Evolutionary conservation across 2,329 filamentous ascomycete genomes (phyloP).

Genomic region (Paecilomyces sp.): DNA sequence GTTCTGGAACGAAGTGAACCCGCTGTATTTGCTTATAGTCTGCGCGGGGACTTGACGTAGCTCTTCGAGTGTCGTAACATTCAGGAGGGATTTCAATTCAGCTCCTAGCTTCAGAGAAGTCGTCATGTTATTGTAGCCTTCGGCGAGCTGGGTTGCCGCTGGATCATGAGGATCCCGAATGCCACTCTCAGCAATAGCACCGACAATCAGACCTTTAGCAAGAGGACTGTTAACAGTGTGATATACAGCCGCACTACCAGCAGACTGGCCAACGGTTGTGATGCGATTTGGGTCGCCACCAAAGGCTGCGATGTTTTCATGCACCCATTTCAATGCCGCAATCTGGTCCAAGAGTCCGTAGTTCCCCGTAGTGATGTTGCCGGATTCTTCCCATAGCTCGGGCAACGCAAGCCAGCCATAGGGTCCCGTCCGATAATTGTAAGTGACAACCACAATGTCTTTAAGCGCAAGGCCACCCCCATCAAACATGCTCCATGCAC

Average conservation of each 20-base stretch:
- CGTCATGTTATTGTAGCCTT: constrained; percentile 16
- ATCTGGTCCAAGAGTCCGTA: constrained; percentile 19
- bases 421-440: constrained; percentile 20
- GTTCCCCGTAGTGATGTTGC: constrained; percentile 20
- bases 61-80: constrained; percentile 34
- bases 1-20: constrained; percentile 13
- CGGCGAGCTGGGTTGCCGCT: constrained; percentile 16
- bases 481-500: not conserved
- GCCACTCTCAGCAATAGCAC: constrained; percentile 25
- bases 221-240: constrained; percentile 19
- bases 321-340: constrained; percentile 14
- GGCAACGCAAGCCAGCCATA: constrained; percentile 20
- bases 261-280: constrained; percentile 22
- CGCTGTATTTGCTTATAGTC: constrained; percentile 14
- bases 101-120: constrained; percentile 15
- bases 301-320: constrained; percentile 14
- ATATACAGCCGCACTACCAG: constrained; percentile 20
- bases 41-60: constrained; percentile 31
- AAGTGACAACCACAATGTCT: constrained; percentile 10
- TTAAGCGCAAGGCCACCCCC: not conserved
- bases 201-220: constrained; percentile 14
- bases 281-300: constrained; percentile 14
- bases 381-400: constrained; percentile 14
- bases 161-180: constrained; percentile 23
- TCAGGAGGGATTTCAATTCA: constrained; percentile 30